phyloP scores from a whole-genome alignment of 805 yeast species.

The Schwanniomyces polymorphus region DNA sequence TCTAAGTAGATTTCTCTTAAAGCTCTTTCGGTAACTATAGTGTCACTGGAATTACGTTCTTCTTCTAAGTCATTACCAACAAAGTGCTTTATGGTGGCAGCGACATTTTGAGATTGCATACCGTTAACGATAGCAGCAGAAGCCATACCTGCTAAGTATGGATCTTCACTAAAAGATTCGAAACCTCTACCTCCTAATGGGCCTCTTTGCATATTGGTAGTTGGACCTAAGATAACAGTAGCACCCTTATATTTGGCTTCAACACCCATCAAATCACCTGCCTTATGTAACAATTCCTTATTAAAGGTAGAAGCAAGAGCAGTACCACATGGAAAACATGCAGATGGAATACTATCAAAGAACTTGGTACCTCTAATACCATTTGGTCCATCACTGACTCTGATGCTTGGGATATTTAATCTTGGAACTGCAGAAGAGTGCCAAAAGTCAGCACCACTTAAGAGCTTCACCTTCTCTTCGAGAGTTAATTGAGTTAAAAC shows the following conservation, averaged over 20 bases:
- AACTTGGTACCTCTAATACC: conserved; percentile 33
- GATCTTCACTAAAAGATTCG: conserved; percentile 35
- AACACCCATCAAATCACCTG: conserved; percentile 30
- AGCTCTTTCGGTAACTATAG: conserved; percentile 28
- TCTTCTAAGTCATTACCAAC: conserved; percentile 34
- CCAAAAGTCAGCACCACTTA: conserved; percentile 48
- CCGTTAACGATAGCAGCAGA: conserved; percentile 25
- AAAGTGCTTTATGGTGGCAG: conserved; percentile 35
- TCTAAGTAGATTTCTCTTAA: conserved; percentile 34
- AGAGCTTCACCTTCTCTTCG: conserved; percentile 22
- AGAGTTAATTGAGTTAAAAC: conserved; percentile 22
- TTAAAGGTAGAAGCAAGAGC: conserved; percentile 32
- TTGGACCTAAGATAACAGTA: conserved; percentile 31
- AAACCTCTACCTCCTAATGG: conserved; percentile 37
- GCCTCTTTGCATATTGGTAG: conserved; percentile 33
- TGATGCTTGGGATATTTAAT: conserved; percentile 44
- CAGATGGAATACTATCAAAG: conserved; percentile 26
- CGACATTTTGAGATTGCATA: conserved; percentile 23
- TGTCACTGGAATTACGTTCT: conserved; percentile 26
- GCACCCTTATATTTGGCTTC: conserved; percentile 33
- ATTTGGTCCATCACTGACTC: conserved; percentile 40
- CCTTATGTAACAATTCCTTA: conserved; percentile 21
- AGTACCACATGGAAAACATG: conserved; percentile 37
- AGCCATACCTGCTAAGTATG: conserved; percentile 28
- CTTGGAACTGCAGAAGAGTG: conserved; percentile 43